Percentiles rank a stretch among this genome's conserved stretches.
Conservation (phyloP, 345 rosid genomes). For the Bruguiera parviflora region DNA sequence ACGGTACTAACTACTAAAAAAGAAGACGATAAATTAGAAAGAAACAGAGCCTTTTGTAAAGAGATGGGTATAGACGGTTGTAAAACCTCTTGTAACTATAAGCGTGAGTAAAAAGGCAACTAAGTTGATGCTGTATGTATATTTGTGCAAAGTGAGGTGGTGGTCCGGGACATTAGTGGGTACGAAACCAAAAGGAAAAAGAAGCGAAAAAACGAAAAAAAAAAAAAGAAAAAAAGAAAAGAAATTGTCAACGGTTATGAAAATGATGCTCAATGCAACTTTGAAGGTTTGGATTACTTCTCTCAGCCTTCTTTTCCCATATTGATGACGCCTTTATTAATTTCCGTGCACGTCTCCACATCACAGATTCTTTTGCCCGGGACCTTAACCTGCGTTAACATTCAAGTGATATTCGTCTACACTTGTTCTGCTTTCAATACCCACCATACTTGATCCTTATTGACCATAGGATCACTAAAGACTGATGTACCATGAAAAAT, state of each 20-base stretch:
- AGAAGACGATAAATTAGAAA: conserved; percentile 6
- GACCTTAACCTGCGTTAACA: conserved; percentile 13
- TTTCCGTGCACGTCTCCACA: conserved; percentile 41
- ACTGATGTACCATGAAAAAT: no score
- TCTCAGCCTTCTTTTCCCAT: conserved; percentile 12
- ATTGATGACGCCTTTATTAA: conserved; percentile 38
- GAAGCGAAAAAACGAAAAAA: not conserved
- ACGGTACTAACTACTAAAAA: conserved; percentile 12
- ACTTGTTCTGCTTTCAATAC: conserved; percentile 16
- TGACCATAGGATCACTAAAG: no score
- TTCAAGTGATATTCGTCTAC: conserved; percentile 4
- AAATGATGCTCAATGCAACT: conserved; percentile 31
- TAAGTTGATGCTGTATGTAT: conserved; percentile 39
- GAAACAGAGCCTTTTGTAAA: conserved; percentile 38
- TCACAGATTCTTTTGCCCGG: conserved; percentile 8
- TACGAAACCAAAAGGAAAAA: conserved; percentile 23
- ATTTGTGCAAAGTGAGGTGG: conserved; percentile 49
- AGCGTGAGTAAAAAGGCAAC: conserved; percentile 45
- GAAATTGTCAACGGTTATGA: conserved; percentile 53
- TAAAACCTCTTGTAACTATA: conserved; percentile 21
- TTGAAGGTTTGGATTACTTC: conserved; percentile 32
- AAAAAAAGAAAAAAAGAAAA: not conserved
- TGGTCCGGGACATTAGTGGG: conserved; percentile 51
- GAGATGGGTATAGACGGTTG: conserved; percentile 17
- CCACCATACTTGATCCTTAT: conserved; percentile 14